phyloP scores from a whole-genome alignment of 352 stramenopile species.

The Phytophthora tubulina region DNA sequence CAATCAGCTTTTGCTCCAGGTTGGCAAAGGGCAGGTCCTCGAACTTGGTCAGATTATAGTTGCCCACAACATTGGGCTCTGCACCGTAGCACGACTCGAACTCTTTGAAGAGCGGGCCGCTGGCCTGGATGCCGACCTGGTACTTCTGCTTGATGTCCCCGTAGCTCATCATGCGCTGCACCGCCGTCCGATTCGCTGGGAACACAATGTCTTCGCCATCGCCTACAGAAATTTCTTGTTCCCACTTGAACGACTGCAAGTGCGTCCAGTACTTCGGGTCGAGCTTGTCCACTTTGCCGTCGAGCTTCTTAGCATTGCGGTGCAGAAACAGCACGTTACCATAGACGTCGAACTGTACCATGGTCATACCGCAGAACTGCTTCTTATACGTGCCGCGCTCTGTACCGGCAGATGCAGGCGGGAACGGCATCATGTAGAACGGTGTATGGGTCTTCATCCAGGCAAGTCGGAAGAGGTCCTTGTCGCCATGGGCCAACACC shows the following conservation, averaged over 20 bases:
- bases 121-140: conserved; percentile 53
- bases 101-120: conserved; percentile 54
- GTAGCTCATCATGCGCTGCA: conserved; percentile 54
- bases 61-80: conserved; percentile 39
- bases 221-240: conserved; percentile 8
- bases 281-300: conserved; percentile 54
- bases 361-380: conserved; percentile 78
- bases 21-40: conserved; percentile 50
- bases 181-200: conserved; percentile 24
- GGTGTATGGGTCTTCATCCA: conserved; percentile 75
- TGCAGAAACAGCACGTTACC: conserved; percentile 76
- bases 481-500: conserved; percentile 77
- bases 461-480: conserved; percentile 82
- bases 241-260: conserved; percentile 58
- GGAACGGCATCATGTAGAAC: conserved; percentile 72
- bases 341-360: conserved; percentile 71
- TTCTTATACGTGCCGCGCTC: conserved; percentile 43
- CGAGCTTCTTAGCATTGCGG: conserved; percentile 78
- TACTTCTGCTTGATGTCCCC: conserved; percentile 57
- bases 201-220: conserved; percentile 17
- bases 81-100: conserved; percentile 66
- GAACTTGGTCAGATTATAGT: conserved; percentile 60
- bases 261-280: conserved; percentile 57
- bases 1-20: conserved; percentile 60
- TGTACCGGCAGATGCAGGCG: conserved; percentile 53